Evolutionary conservation across 495 filamentous ascomycete species (phyloP), one percentile per base, ranked within the genome.

Genomic region (Daldinia decipiens): DNA sequence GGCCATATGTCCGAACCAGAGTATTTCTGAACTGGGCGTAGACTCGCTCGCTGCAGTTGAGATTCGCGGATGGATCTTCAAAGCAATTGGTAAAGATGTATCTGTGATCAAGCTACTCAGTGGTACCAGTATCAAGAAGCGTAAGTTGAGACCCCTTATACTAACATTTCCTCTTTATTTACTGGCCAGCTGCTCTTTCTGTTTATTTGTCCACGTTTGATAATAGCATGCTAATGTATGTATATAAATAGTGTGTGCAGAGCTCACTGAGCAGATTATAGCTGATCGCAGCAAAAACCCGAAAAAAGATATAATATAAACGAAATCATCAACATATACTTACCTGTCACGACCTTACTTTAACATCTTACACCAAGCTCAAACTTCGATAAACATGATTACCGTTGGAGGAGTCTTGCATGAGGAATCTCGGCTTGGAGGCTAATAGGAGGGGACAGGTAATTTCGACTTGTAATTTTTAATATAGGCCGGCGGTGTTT

Each of bases 31-130:
- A 31, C 65, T 86, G 19, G 89, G 89, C 0, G 59, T 92, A n/a
- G 90, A 92, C 60, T 91, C 89, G 21, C 78, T 92, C 26, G 83
- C 86, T 0, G 86, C 87, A 0, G 86, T 91, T 34, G 89, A 91
- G 70, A 72, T 90, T 24, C 79, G 87, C 39, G 88, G 88, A 57
- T 92, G 89, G 90, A 83, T 90, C 43, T 67, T 77, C 65, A 82
- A 78, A 38, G 72, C 80, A 47, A 53, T 85, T 8, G 59, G 76
- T 0, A 69, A 73, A 15, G 80, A 84, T 52, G 61, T 86, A 3
- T 82, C 83, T 0, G 81, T 85, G 1, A 72, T 86, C 1, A 82
- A 83, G 68, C 73, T 83, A n/a, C 47, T 85, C 1, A 59, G 78
- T 17, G 74, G 73, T n/a, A 72, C 59, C 1, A 77, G 77, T 55